Evolutionary conservation across 2,329 filamentous ascomycete genomes (phyloP), one percentile per base, ranked within the genome.

Genomic region (Hymenoscyphus albidus): DNA sequence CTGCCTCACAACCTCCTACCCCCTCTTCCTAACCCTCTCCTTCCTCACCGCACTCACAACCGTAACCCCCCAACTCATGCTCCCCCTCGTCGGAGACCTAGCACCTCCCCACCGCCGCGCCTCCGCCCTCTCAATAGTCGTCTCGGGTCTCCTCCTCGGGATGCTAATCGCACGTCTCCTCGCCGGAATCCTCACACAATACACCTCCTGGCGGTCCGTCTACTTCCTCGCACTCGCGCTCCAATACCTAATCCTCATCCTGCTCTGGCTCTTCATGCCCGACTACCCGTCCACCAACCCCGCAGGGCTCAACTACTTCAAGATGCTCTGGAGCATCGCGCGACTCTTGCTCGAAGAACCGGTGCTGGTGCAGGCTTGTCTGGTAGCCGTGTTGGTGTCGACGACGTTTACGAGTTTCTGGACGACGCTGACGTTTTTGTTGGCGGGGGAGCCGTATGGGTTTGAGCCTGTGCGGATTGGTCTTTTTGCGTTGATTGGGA

Each of bases 251-350:
- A 87, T 94, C 67, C 83, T 88, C 63, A 68, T 79, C 6, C 77
- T 88, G 0, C 82, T 94, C 5, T 93, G 85, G 79, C 74, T 87
- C 56, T 91, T 87, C 76, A 89, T 95, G 88, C 91, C 91, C 0
- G 90, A 93, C 74, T 95, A 95, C 69, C 92, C 91, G 0, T 83
- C 85, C 1, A 89, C 89, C 3, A 93, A 93, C 72, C 86, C 85
- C 0, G 77, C 79, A 1, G 85, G 85, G 0, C 76, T 89, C 14
- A 85, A 85, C 65, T 94, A 93, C 74, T 82, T 85, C 67, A 78
- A 79, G 1, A 85, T 91, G 67, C 80, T 94, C 2, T 83, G 81
- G 75, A 85, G 82, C 38, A 92, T 94, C 31, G 72, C 86, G 1
- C 76, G 81, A 32, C 85, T 94, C 76, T 77, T 91, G 54, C 77